These are phyloP conservation scores for Rhytidhysteron rufulum DNA, from an alignment of 2,329 filamentous ascomycete species.

Conservation along the genomic window DNA sequence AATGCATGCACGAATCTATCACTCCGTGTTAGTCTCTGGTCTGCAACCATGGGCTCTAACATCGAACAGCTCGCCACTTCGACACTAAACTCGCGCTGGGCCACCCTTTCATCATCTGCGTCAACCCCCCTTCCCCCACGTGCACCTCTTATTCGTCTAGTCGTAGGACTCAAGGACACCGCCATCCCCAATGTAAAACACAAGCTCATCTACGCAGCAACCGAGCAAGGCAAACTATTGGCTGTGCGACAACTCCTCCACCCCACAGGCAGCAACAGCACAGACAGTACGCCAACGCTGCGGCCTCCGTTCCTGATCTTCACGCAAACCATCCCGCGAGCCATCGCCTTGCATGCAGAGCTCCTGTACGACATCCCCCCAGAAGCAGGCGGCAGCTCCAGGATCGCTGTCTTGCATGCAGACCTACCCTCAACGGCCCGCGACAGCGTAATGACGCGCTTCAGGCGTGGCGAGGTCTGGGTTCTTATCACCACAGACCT, in stretches of 20 bases:
- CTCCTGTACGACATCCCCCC: constrained; percentile 91
- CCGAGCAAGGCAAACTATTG: constrained; percentile 88
- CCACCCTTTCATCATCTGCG: constrained; percentile 29
- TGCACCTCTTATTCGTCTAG: constrained; percentile 67
- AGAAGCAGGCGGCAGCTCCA: constrained; percentile 76
- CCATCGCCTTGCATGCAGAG: constrained; percentile 81
- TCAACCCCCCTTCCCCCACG: constrained; percentile 30
- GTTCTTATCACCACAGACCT: constrained; percentile 94
- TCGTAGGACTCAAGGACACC: constrained; percentile 95
- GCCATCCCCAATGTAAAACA: constrained; percentile 90
- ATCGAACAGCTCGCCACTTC: constrained; percentile 74
- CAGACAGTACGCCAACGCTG: constrained; percentile 50
- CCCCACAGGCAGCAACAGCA: constrained; percentile 60
- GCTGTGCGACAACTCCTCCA: constrained; percentile 86
- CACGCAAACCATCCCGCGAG: constrained; percentile 90
- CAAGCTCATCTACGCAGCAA: constrained; percentile 84
- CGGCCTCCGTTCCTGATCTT: constrained; percentile 92
- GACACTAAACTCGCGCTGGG: constrained; percentile 46
- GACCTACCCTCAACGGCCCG: constrained; percentile 74
- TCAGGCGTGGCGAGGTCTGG: constrained; percentile 92
- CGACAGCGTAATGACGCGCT: constrained; percentile 78
- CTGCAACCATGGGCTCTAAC: constrained; percentile 92
- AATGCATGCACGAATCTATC: constrained; percentile 65
- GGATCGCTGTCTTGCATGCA: constrained; percentile 88
- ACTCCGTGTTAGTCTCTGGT: constrained; percentile 83